Base-by-base conservation (phyloP, 805 yeast species). In the Cyberlindnera maritima region DNA sequence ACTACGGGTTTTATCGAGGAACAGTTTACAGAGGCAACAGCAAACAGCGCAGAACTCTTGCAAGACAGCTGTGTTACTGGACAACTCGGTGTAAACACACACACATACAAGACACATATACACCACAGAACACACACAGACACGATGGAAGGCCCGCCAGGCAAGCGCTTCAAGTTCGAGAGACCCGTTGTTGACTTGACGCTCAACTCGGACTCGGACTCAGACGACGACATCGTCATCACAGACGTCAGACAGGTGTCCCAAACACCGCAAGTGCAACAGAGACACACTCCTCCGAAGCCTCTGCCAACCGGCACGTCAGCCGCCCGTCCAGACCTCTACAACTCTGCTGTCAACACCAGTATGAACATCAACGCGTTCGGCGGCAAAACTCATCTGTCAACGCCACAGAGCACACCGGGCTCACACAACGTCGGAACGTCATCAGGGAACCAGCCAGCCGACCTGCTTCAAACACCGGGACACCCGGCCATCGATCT, bases 181-280 rank as follows among this genome's bases (percentile, higher is more conserved):
- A 35, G 23, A 8, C 29, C 44, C 21, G 50, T 48, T 4, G 55
- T 57, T 28, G 59, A 56, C 45, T 33, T 57, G 43, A 55, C 59
- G 4, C 40, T 36, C 18, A 39, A 34, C 15, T 50, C 54, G 2
- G 57, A 50, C 15, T 44, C 48, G 19, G 57, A 51, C 37, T 44
- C 51, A 12, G 59, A 56, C 32, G 58, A 54, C 28, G 61, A 55
- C 36, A 56, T 57, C 31, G 36, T 56, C 18, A 57, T 57, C 32
- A 50, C 57, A 3, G 56, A 49, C 2, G 38, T 53, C 31, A 53
- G 58, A 29, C 38, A 44, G 7, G 44, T 50, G 37, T 12, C 19
- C n/a, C n/a, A n/a, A 33, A 21, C 13, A 40, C 38, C 21, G 20
- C 40, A n/a, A 12, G 15, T 11, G 3, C 41, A 5, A 18, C 11